A percentile compares a stretch with the other conserved stretches of the same genome.
Conservation (phyloP, 768 basidiomycete genomes). For the Leccinum subtestaceum region DNA sequence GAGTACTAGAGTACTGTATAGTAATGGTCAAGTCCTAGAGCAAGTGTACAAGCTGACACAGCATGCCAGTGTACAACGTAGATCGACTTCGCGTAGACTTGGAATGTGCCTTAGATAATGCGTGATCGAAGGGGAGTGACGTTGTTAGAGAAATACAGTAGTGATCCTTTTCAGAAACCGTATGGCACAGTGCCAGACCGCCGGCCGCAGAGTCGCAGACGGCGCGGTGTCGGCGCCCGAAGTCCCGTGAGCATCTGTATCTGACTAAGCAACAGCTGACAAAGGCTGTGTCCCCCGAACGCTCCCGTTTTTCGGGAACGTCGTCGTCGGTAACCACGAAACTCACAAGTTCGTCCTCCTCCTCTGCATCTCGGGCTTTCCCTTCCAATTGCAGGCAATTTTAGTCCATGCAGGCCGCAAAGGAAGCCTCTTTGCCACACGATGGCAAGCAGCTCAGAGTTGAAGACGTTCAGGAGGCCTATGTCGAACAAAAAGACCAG, state of each 20-base stretch:
- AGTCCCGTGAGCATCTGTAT: not conserved
- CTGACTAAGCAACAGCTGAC: slow-evolving; percentile 22
- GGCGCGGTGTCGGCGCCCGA: too few relatives aligned
- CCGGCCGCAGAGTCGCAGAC: too few relatives aligned
- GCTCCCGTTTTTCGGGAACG: not conserved
- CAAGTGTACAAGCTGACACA: slow-evolving; percentile 35
- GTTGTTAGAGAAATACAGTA: too few relatives aligned
- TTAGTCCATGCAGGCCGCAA: slow-evolving; percentile 15
- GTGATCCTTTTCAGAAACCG: too few relatives aligned
- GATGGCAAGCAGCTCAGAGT: slow-evolving; percentile 41
- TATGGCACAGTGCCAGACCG: too few relatives aligned
- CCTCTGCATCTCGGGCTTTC: not conserved
- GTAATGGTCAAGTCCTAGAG: slow-evolving; percentile 38
- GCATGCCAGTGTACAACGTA: slow-evolving; percentile 19
- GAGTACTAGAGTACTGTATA: too few relatives aligned
- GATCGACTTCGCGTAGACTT: too few relatives aligned
- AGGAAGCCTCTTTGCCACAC: slow-evolving; percentile 14
- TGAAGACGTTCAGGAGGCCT: slow-evolving; percentile 75
- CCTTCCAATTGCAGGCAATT: slow-evolving; percentile 4
- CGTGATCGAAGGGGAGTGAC: too few relatives aligned
- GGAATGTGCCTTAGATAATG: too few relatives aligned
- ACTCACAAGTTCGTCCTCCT: not conserved
- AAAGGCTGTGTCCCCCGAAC: slow-evolving; percentile 1
- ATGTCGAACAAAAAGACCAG: slow-evolving; percentile 74
- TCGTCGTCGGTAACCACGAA: not conserved